These are phyloP conservation scores for Neurospora sp. DNA, from an alignment of 495 filamentous ascomycete species.

Conservation along the genomic window DNA sequence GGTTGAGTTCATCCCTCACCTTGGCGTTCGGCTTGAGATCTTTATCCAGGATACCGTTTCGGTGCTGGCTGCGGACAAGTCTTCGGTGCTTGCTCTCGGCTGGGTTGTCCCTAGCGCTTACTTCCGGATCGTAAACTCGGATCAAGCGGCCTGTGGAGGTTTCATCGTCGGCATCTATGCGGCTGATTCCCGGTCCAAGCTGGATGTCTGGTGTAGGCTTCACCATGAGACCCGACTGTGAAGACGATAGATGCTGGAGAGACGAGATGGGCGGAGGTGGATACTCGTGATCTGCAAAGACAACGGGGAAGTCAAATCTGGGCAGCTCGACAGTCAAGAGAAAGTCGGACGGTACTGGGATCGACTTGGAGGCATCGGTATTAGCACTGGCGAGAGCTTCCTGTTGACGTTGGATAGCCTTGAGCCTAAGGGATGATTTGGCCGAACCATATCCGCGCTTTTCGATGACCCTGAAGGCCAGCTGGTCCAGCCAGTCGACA, in stretches of 20 bases:
- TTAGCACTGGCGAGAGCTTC: slow-evolving; percentile 3
- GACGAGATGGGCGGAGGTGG: slow-evolving; percentile 69
- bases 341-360: slow-evolving; percentile 43
- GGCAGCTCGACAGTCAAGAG: slow-evolving; percentile 83
- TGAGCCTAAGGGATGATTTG: slow-evolving; percentile 21
- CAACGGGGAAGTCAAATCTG: slow-evolving; percentile 89
- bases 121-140: slow-evolving; percentile 87
- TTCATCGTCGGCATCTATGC: slow-evolving; percentile 42
- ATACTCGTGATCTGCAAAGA: slow-evolving; percentile 92
- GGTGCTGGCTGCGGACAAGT: slow-evolving; percentile 74
- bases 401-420: slow-evolving; percentile 25
- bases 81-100: slow-evolving; percentile 91
- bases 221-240: slow-evolving; percentile 54
- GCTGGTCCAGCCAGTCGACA: slow-evolving; percentile 88
- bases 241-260: slow-evolving; percentile 49
- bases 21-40: slow-evolving; percentile 96
- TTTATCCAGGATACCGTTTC: slow-evolving; percentile 85
- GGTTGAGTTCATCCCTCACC: slow-evolving; percentile 84
- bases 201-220: slow-evolving; percentile 76
- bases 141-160: slow-evolving; percentile 53
- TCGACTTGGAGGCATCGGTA: slow-evolving; percentile 24
- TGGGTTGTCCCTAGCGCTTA: slow-evolving; percentile 79
- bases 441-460: slow-evolving; percentile 55
- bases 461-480: slow-evolving; percentile 81
- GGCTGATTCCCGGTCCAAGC: slow-evolving; percentile 72